Base-by-base conservation (phyloP, 805 yeast genomes). In the Yamadazyma kitorensis region DNA sequence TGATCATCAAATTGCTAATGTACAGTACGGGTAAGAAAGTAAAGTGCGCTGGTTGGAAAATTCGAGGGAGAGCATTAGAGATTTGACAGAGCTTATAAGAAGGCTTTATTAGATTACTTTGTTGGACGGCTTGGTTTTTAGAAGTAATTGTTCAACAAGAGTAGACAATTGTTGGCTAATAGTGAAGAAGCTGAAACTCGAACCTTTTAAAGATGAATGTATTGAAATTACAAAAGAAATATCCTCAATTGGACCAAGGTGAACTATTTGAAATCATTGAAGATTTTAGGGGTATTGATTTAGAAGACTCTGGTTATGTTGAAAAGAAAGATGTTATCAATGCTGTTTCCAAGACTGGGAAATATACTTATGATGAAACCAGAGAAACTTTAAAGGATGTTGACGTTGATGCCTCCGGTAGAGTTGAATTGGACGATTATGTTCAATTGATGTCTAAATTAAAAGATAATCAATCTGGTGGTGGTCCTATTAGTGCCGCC, bases 381-480 rank as follows among this genome's bases (percentile, higher is more conserved):
- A 82, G 98, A 67, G 95, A 88, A 59, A 86, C 97, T 2, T 73
- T 93, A 55, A 93, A 93, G 56, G 76, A 75, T 34, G 97, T 88
- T 31, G 81, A 82, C 46, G 95, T 93, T 21, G 98, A 93, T 63
- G 95, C 98, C 11, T 83, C 95, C 4, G 98, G 98, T 17, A 91
- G 86, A 55, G 97, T 93, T 34, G 98, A 93, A 59, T 68, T 93
- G 54, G 98, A 93, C 40, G 98, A 93, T 57, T 93, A 78, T 54
- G 97, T 91, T 21, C 79, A 82, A 47, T 67, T 93, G 49, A 74
- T 84, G 36, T 85, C 95, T 20, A 87, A 86, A 55, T 71, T 89
- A 44, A 82, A 82, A 53, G 91, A 78, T 42, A 40, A 43, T 10
- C 13, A 40, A 4, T 5, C 24, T 13, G 42, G 49, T 6, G 31